A percentile compares a stretch with the other conserved stretches of the same genome.
Evolutionary conservation across 2,329 filamentous ascomycete species (phyloP).

Genomic region (Elsinoe australis): DNA sequence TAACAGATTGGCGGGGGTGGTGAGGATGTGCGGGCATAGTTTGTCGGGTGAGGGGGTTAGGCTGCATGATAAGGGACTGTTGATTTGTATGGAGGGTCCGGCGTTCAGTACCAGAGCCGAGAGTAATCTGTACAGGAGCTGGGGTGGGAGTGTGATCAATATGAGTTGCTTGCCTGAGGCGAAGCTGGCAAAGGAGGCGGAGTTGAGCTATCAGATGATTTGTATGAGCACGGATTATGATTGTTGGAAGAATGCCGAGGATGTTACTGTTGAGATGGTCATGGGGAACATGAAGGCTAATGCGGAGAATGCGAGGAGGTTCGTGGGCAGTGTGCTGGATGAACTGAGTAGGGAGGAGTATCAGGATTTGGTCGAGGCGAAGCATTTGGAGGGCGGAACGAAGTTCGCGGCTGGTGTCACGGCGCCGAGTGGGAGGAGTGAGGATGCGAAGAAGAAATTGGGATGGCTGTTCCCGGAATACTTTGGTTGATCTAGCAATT

Average conservation of each 20-base stretch:
- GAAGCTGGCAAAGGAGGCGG: slow-evolving; percentile 91
- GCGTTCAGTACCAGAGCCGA: slow-evolving; percentile 96
- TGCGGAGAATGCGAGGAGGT: slow-evolving; percentile 72
- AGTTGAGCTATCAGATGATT: slow-evolving; percentile 96
- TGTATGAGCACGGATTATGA: slow-evolving; percentile 99
- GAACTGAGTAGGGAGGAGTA: slow-evolving; percentile 73
- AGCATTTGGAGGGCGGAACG: slow-evolving; percentile 68
- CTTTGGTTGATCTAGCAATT: slow-evolving; percentile 44
- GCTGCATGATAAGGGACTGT: slow-evolving; percentile 73
- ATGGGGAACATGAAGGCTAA: slow-evolving; percentile 96
- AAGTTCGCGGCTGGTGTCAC: slow-evolving; percentile 79
- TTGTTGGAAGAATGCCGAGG: slow-evolving; percentile 80
- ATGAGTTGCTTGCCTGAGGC: slow-evolving; percentile 95
- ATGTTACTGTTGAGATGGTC: slow-evolving; percentile 92
- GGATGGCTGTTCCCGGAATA: slow-evolving; percentile 84
- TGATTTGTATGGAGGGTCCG: slow-evolving; percentile 98
- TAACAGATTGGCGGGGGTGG: slow-evolving; percentile 63
- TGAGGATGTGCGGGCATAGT: slow-evolving; percentile 66
- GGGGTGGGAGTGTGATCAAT: slow-evolving; percentile 94
- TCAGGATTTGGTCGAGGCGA: slow-evolving; percentile 65
- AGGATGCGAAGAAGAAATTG: slow-evolving; percentile 70
- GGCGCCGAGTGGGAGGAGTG: slow-evolving; percentile 62
- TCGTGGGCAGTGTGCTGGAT: slow-evolving; percentile 82
- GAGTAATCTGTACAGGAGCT: slow-evolving; percentile 86
- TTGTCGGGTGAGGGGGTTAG: slow-evolving; percentile 78